phyloP scores from a whole-genome alignment of 305 asterid genomes.

The Fraxinus albicans region DNA sequence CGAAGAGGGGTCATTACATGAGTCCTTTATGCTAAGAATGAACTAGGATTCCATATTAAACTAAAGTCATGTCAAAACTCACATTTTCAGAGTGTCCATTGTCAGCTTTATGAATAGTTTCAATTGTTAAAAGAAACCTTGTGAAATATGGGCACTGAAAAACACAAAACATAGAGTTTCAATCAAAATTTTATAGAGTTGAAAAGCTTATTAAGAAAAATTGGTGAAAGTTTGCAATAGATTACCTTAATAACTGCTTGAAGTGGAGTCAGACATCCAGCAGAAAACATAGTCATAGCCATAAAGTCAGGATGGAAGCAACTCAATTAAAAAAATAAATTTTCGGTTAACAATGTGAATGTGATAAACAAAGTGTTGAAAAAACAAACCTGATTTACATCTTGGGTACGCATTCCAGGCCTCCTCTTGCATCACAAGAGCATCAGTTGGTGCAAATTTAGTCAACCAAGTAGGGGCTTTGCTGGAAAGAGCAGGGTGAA shows the following conservation, averaged over 20 bases:
- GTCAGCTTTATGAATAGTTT: conserved; percentile 68
- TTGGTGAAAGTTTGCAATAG: not conserved
- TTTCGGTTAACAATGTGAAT: conserved; percentile 6
- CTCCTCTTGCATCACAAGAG: conserved; percentile 95
- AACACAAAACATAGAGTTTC: conserved; percentile 14
- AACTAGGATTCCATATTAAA: not conserved
- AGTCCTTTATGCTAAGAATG: not conserved
- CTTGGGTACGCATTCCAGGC: conserved; percentile 92
- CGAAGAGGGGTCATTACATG: not conserved
- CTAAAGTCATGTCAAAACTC: conserved; percentile 26
- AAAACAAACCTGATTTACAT: conserved; percentile 72
- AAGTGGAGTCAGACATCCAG: conserved; percentile 22
- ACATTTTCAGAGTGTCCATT: conserved; percentile 71
- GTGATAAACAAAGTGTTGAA: not conserved
- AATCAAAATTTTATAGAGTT: conserved; percentile 13
- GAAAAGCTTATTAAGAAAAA: not conserved
- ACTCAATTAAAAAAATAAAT: not conserved
- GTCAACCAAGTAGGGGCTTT: conserved; percentile 86
- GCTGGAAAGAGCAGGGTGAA: conserved; percentile 41
- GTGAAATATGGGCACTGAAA: conserved; percentile 83
- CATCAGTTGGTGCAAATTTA: conserved; percentile 72
- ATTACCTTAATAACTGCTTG: conserved; percentile 76
- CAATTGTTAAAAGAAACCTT: conserved; percentile 69
- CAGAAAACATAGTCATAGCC: conserved; percentile 24
- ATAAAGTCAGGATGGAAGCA: conserved; percentile 4